phyloP scores from a whole-genome alignment of 495 filamentous ascomycete genomes.

The Neurospora sp. region DNA sequence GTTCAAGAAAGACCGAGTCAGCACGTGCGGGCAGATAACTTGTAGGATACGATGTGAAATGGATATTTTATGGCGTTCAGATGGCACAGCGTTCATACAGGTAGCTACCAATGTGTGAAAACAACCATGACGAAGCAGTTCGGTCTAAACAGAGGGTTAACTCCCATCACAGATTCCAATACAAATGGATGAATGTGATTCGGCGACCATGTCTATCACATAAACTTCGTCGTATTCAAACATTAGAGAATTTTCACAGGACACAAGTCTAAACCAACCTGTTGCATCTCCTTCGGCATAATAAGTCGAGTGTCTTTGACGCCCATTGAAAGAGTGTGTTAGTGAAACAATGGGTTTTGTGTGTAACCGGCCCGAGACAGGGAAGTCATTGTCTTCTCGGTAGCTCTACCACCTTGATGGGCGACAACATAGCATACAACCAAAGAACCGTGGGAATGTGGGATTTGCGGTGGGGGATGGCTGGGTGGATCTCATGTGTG shows the following conservation, averaged over 20 bases:
- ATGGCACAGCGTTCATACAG: background rate
- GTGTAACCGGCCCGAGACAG: background rate
- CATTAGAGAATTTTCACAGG: background rate
- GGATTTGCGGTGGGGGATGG: background rate
- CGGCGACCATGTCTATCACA: background rate
- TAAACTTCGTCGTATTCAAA: background rate
- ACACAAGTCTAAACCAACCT: background rate
- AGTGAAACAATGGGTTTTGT: background rate
- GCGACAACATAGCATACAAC: background rate
- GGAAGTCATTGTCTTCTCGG: background rate
- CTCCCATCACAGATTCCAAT: background rate
- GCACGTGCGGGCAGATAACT: background rate
- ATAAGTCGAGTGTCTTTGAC: background rate
- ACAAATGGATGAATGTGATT: background rate
- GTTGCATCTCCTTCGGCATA: background rate
- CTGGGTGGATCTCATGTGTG: background rate
- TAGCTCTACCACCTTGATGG: background rate
- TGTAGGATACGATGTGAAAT: background rate
- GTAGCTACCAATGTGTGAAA: background rate
- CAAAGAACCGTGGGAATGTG: background rate
- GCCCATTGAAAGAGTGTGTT: background rate
- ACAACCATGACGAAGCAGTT: background rate
- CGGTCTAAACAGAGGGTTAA: background rate
- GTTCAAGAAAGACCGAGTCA: background rate
- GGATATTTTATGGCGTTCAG: background rate